A percentile compares a stretch with the other conserved stretches of the same genome.
These are phyloP conservation scores for Acanthamoeba lenticulata DNA, from an alignment of 208 protist species.

Conservation along the genomic window DNA sequence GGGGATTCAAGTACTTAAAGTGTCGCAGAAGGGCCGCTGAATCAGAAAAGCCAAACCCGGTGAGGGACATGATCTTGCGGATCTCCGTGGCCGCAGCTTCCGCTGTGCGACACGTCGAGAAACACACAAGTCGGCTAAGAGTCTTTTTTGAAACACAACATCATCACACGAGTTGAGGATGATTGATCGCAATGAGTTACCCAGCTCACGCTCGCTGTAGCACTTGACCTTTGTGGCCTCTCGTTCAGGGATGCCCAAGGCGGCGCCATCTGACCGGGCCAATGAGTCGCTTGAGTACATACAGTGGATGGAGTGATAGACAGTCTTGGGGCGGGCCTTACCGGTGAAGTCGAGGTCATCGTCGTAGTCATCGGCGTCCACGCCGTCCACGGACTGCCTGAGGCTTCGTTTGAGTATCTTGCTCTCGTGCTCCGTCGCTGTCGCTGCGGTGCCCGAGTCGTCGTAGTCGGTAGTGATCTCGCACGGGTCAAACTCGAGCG, in stretches of 20 bases:
- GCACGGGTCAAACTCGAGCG: background rate
- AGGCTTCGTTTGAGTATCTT: background rate
- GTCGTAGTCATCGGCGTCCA: background rate
- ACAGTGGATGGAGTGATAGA: background rate
- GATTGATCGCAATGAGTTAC: background rate
- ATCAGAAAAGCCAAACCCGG: slow-evolving; percentile 1
- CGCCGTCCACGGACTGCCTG: background rate
- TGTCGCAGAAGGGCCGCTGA: slow-evolving; percentile 24
- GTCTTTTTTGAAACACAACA: background rate
- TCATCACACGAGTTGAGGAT: background rate
- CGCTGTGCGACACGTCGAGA: background rate
- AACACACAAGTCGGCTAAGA: background rate
- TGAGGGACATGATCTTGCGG: slow-evolving; percentile 7
- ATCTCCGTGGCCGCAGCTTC: background rate
- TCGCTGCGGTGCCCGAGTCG: background rate
- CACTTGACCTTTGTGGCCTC: background rate
- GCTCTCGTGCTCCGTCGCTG: background rate
- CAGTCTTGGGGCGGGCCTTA: background rate
- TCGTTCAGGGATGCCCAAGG: background rate
- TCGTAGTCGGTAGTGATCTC: slow-evolving; percentile 24
- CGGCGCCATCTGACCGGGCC: background rate
- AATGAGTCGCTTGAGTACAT: background rate
- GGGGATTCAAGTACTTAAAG: background rate
- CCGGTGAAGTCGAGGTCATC: slow-evolving; percentile 38
- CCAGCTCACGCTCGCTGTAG: background rate